These are phyloP conservation scores for Schizosaccharomyces cryophilus DNA, from an alignment of 805 yeast genomes.

Conservation along the genomic window DNA sequence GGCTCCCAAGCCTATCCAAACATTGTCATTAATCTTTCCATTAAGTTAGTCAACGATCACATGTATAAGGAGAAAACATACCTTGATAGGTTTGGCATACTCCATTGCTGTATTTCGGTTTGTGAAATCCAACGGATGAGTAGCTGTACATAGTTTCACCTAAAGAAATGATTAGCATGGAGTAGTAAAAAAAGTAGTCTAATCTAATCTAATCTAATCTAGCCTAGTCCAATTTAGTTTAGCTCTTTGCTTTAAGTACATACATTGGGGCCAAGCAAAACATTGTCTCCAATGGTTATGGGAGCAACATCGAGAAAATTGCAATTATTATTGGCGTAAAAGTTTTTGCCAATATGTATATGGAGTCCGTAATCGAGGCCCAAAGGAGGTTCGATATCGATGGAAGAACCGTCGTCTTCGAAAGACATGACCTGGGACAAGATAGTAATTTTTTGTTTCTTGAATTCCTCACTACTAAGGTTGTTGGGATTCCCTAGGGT, in stretches of 20 bases:
- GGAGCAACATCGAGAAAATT: constrained; percentile 35
- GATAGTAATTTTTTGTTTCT: constrained; percentile 17
- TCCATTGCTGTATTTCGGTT: constrained; percentile 24
- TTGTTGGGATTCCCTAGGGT: constrained; percentile 11
- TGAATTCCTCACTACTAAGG: constrained; percentile 11
- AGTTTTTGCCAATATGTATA: constrained; percentile 27
- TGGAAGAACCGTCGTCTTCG: constrained; percentile 15
- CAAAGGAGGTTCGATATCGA: constrained; percentile 33
- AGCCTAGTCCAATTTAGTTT: no score
- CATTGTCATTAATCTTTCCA: constrained; percentile 32
- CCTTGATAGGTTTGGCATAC: constrained; percentile 27
- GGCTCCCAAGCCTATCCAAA: constrained; percentile 40
- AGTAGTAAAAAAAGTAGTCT: not conserved
- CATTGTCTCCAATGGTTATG: constrained; percentile 35
- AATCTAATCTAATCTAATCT: no score
- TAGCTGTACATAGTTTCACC: constrained; percentile 23
- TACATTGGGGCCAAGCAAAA: constrained; percentile 35
- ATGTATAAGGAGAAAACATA: no score
- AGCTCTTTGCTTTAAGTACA: not conserved
- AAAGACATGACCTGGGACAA: constrained; percentile 25
- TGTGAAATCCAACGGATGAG: constrained; percentile 33
- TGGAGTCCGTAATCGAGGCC: constrained; percentile 46
- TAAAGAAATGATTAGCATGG: constrained; percentile 18
- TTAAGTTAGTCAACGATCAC: no score
- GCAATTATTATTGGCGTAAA: constrained; percentile 31